Evolutionary conservation across 2,329 filamentous ascomycete species (phyloP), one percentile per base, ranked within the genome.

Genomic region (Coniochaeta sp.): DNA sequence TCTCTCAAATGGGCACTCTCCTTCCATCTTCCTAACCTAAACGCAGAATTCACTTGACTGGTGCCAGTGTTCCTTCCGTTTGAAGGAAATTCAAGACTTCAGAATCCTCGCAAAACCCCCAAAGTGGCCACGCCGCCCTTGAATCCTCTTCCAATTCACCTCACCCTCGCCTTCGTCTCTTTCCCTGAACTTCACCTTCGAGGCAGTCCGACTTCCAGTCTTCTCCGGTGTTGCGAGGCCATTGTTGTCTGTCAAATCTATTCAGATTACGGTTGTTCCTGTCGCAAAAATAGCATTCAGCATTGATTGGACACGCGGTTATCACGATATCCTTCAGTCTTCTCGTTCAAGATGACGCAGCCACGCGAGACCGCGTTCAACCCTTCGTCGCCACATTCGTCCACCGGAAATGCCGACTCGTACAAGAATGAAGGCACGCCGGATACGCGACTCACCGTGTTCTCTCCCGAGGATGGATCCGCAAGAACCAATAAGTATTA

Each of bases 401-500:
- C 81, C 1, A 75, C 69, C 58, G 81, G 79, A 54, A 78, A 75
- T 22, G 78, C 77, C 34, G 82, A 83, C 58, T 87, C 86, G 12
- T 80, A 79, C 67, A 80, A 84, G 32, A 66, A 72, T 54, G 70
- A 73, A 65, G 82, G 80, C 17, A 89, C 88, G 6, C 87, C 87
- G 0, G 85, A 88, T 61, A 88, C 86, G 8, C 82, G 81, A 57
- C 65, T 87, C 47, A 87, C 86, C 5, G 74, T 81, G 6, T 88
- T 89, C 68, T 89, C 86, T 4, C 85, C 86, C 0, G 81, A 84
- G 17, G 83, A 84, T 44, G 72, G 72, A 58, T 78, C 79, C 16
- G 72, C 74, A 40, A 79, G 78, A 64, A 77, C 79, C 22, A 71
- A 72, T 17, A 75, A 74, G 61, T 65, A 71, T 19, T 63, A 73